A percentile compares a stretch with the other conserved stretches of the same genome.
These are phyloP conservation scores for Metarhizium guizhouense DNA, from an alignment of 2,329 filamentous ascomycete species.

Conservation along the genomic window DNA sequence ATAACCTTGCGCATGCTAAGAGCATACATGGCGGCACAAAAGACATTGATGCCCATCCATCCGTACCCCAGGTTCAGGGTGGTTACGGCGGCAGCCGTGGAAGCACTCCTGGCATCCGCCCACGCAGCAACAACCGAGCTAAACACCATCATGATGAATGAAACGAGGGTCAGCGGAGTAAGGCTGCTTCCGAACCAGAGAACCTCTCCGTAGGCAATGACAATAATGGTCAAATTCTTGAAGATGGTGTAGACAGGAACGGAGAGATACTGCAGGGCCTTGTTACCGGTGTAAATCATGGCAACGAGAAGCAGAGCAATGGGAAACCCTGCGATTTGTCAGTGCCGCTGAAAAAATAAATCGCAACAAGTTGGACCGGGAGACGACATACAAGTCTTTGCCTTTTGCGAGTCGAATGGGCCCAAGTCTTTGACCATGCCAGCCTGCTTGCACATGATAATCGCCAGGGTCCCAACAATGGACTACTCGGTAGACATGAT, in stretches of 20 bases:
- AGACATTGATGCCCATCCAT: conserved; percentile 96
- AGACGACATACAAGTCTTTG: conserved; percentile 68
- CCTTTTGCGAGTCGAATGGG: conserved; percentile 79
- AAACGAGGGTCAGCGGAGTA: conserved; percentile 80
- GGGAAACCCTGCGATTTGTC: conserved; percentile 65
- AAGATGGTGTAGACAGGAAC: conserved; percentile 99
- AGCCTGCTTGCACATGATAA: conserved; percentile 70
- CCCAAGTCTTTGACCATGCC: conserved; percentile 76
- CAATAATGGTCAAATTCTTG: conserved; percentile 98
- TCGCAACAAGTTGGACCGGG: background rate
- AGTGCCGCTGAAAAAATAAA: background rate
- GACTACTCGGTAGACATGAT: conserved; percentile 47
- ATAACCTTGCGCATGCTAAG: conserved; percentile 96
- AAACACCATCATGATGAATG: conserved; percentile 92
- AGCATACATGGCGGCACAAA: conserved; percentile 85
- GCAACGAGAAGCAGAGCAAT: conserved; percentile 91
- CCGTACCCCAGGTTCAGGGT: conserved; percentile 91
- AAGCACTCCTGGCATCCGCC: conserved; percentile 75
- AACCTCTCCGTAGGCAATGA: conserved; percentile 97
- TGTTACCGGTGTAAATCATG: conserved; percentile 98
- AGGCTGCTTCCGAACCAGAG: conserved; percentile 96
- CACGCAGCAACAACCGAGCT: conserved; percentile 92
- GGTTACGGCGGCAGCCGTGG: conserved; percentile 59
- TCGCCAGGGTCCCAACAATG: conserved; percentile 77
- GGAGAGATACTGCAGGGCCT: conserved; percentile 90